Evolutionary conservation across 148 eudicot species (phyloP).

Genomic region (Selenicereus undatus): DNA sequence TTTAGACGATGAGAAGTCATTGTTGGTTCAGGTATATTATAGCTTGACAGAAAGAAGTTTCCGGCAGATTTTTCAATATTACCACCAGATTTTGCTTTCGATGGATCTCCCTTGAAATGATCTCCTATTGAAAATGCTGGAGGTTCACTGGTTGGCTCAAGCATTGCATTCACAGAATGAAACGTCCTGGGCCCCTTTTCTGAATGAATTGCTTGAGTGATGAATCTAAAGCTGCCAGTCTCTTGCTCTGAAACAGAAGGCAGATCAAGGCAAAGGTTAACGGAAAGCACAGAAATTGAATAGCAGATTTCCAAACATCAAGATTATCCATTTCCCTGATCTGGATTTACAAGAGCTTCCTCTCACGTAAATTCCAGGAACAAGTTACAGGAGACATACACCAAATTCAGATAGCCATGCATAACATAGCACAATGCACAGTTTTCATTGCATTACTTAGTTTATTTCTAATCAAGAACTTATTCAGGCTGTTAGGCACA

Average conservation of each 20-base stretch:
- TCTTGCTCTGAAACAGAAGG: constrained; percentile 40
- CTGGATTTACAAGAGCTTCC: no score
- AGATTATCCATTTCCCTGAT: no score
- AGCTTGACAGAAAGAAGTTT: not conserved
- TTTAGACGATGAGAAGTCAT: not conserved
- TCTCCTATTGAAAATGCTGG: not conserved
- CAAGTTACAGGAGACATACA: no score
- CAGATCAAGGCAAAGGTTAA: constrained; percentile 14
- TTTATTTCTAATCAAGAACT: no score
- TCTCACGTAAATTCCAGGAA: no score
- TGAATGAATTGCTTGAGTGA: not conserved
- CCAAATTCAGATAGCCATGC: no score
- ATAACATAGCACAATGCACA: no score
- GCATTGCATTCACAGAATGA: not conserved
- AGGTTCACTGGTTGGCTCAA: not conserved
- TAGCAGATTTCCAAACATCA: no score
- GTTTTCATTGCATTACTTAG: no score
- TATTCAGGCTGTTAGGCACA: no score
- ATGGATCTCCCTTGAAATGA: not conserved
- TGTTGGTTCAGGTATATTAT: not conserved
- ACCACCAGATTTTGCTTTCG: not conserved
- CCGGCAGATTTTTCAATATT: not conserved
- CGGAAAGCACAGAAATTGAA: not conserved
- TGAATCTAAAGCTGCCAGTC: not conserved
- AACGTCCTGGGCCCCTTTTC: not conserved